Conservation (phyloP, 2,329 filamentous ascomycete species). For the Microdochium nivale region DNA sequence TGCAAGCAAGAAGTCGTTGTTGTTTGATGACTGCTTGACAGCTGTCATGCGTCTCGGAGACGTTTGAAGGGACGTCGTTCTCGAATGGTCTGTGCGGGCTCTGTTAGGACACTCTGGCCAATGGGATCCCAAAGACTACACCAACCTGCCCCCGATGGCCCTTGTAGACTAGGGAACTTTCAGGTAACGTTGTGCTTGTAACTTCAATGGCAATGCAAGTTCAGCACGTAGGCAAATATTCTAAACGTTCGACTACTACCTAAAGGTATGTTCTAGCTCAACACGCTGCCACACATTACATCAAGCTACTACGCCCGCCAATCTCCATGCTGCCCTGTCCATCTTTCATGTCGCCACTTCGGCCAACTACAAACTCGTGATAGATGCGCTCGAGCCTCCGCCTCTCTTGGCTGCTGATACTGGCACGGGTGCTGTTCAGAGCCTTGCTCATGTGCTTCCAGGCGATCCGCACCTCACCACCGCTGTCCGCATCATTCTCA, state of each 20-base stretch:
- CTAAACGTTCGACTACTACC: no score
- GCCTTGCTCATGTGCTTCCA: conserved; percentile 79
- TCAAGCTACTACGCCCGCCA: conserved; percentile 85
- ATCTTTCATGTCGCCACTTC: conserved; percentile 91
- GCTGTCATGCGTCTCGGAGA: not conserved
- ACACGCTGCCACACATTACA: conserved; percentile 47
- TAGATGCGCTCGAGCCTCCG: conserved; percentile 73
- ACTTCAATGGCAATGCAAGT: no score
- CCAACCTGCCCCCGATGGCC: not conserved
- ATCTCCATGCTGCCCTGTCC: conserved; percentile 89
- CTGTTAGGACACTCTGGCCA: not conserved
- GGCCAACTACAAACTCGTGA: conserved; percentile 80
- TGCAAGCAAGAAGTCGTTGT: no score
- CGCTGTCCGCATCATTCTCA: conserved; percentile 25
- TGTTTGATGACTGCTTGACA: no score
- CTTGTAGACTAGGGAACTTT: not conserved
- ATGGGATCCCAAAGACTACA: no score
- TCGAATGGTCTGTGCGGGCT: not conserved
- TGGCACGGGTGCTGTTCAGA: conserved; percentile 68
- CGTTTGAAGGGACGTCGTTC: not conserved
- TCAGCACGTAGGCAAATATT: no score
- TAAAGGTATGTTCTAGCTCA: not conserved
- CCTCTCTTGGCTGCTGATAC: conserved; percentile 73
- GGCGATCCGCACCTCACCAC: conserved; percentile 64
- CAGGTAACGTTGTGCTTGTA: no score